Evolutionary conservation across 192 early-diverging fungal genomes (phyloP).

Genomic region (Diversispora epigaea): DNA sequence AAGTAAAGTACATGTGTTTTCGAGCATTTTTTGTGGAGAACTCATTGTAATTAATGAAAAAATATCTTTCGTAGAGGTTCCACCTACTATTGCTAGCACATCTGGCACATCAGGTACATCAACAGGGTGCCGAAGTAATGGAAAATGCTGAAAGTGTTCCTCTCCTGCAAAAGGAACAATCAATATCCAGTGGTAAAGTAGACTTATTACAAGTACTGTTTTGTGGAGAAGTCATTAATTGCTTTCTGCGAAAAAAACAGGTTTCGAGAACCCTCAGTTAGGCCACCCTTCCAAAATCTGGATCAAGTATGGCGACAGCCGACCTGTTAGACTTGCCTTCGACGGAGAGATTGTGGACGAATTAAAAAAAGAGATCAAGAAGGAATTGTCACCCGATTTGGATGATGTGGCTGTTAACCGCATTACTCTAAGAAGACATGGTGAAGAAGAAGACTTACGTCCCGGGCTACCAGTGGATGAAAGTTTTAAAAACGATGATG

Average conservation of each 20-base stretch:
- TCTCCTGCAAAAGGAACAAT: conserved; percentile 7
- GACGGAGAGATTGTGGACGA: neutral
- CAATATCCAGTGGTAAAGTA: conserved; percentile 24
- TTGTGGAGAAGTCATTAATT: too few species aligned
- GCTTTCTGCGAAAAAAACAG: too few species aligned
- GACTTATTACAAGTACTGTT: too few species aligned
- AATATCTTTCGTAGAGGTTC: conserved; percentile 7
- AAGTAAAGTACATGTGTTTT: too few species aligned
- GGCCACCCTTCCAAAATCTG: too few species aligned
- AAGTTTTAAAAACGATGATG: too few species aligned
- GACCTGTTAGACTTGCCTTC: neutral
- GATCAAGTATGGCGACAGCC: too few species aligned
- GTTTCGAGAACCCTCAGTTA: too few species aligned
- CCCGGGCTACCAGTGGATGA: neutral
- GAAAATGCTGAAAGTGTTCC: conserved; percentile 2
- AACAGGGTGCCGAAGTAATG: neutral
- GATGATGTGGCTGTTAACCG: conserved; percentile 9
- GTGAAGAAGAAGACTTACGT: conserved; percentile 12
- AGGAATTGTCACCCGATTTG: neutral
- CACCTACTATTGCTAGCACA: conserved; percentile 15
- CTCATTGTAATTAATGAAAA: too few species aligned
- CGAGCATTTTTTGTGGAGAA: too few species aligned
- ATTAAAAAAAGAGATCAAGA: conserved; percentile 22
- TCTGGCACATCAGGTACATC: neutral
- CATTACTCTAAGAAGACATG: conserved; percentile 13